Evolutionary conservation across 768 basidiomycete species (phyloP).

Genomic region (Scleroderma citrinum): DNA sequence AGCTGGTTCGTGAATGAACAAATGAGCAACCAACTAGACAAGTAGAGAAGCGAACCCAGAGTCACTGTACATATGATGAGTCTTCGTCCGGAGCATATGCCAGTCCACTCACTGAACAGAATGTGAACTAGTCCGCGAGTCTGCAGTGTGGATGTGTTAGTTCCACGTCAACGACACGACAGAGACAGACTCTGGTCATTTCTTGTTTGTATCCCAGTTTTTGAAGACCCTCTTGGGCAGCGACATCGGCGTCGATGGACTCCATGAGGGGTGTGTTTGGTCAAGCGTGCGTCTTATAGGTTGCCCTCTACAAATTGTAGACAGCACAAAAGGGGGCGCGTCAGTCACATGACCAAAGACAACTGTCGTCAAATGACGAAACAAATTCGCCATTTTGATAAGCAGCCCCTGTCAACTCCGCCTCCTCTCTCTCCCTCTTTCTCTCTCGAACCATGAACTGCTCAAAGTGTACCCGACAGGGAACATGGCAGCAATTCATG

Average conservation of each 20-base stretch:
- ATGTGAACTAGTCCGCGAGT: conserved; percentile 47
- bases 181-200: too few species aligned
- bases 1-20: conserved; percentile 29
- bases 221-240: too few species aligned
- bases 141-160: conserved; percentile 22
- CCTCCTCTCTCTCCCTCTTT: neutral
- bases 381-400: conserved; percentile 52
- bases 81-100: too few species aligned
- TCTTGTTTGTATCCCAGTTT: too few species aligned
- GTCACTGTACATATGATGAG: conserved; percentile 38
- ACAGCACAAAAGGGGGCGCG: too few species aligned
- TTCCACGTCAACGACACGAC: too few species aligned
- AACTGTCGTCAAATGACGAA: neutral
- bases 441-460: conserved; percentile 2
- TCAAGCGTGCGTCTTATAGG: too few species aligned
- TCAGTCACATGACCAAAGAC: neutral
- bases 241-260: too few species aligned
- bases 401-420: conserved; percentile 39
- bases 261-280: too few species aligned
- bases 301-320: too few species aligned
- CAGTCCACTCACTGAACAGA: conserved; percentile 51
- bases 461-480: conserved; percentile 8
- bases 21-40: neutral
- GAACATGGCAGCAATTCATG: conserved; percentile 15
- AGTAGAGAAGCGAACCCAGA: conserved; percentile 31